Percentiles rank a stretch among this genome's conserved stretches.
These are phyloP conservation scores for Suhomyces sp. DNA, from an alignment of 805 yeast species.

Conservation along the genomic window DNA sequence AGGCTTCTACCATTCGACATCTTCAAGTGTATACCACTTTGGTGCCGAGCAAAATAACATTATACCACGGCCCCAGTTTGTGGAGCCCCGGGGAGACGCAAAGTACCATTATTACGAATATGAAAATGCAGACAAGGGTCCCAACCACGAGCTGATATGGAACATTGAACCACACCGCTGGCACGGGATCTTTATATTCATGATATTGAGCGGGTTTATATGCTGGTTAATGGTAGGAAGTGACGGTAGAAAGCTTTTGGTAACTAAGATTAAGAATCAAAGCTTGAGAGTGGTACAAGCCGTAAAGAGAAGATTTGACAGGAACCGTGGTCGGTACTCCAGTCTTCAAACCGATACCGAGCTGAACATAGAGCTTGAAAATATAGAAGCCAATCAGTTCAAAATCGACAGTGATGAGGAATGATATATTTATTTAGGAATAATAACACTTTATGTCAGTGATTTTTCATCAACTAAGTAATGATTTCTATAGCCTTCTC, in stretches of 20 bases:
- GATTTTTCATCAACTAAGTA: no score
- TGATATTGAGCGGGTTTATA: slow-evolving; percentile 21
- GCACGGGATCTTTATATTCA: slow-evolving; percentile 35
- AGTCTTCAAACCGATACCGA: not conserved
- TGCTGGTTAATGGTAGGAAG: slow-evolving; percentile 34
- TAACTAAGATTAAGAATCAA: not conserved
- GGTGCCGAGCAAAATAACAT: slow-evolving; percentile 53
- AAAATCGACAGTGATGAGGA: slow-evolving; percentile 6
- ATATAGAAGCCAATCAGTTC: slow-evolving; percentile 1
- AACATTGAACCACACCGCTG: slow-evolving; percentile 43
- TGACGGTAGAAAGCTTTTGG: slow-evolving; percentile 3
- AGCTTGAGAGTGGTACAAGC: not conserved
- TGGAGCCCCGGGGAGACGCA: slow-evolving; percentile 12
- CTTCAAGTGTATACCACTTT: slow-evolving; percentile 43
- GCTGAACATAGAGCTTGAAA: slow-evolving; percentile 6
- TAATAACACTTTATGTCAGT: no score
- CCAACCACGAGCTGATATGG: slow-evolving; percentile 38
- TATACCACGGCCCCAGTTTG: slow-evolving; percentile 41
- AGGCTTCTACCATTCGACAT: slow-evolving; percentile 50
- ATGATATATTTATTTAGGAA: not conserved
- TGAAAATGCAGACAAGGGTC: slow-evolving; percentile 25
- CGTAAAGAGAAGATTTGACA: not conserved
- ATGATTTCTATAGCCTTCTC: not conserved
- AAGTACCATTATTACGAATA: slow-evolving; percentile 27
- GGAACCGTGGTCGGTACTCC: not conserved